Percentiles rank a stretch among this genome's conserved stretches.
Evolutionary conservation across 345 rosid genomes (phyloP).

Genomic region (Pistacia atlantica): DNA sequence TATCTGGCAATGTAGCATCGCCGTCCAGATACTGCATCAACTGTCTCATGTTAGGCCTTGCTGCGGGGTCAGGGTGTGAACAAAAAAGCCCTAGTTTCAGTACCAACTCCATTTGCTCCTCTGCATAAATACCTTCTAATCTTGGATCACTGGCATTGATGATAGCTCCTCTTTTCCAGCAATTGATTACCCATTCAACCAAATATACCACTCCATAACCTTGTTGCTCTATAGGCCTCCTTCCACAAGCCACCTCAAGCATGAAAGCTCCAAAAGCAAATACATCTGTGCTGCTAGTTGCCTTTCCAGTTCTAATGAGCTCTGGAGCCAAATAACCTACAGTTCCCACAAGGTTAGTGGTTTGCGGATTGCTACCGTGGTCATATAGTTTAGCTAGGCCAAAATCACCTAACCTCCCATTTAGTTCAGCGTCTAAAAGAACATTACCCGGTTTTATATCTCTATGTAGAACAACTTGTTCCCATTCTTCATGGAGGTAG

Average conservation of each 20-base stretch:
- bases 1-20: constrained; percentile 15
- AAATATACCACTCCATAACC: constrained; percentile 21
- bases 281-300: constrained; percentile 41
- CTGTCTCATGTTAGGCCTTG: constrained; percentile 35
- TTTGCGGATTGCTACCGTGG: constrained; percentile 29
- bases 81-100: constrained; percentile 41
- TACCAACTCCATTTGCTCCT: constrained; percentile 40
- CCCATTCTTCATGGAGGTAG: constrained; percentile 57
- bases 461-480: constrained; percentile 54
- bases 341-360: constrained; percentile 46
- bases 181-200: constrained; percentile 37
- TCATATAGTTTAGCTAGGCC: constrained; percentile 36
- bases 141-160: constrained; percentile 31
- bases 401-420: constrained; percentile 33
- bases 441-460: constrained; percentile 58
- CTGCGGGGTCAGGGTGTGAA: constrained; percentile 25
- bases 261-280: constrained; percentile 47
- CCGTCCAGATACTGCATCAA: constrained; percentile 42
- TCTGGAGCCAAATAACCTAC: constrained; percentile 57
- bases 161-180: constrained; percentile 29
- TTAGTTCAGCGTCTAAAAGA: constrained; percentile 31
- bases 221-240: constrained; percentile 33
- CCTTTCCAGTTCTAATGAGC: constrained; percentile 41
- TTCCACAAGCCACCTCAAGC: constrained; percentile 60
- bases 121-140: constrained; percentile 26